Conservation (phyloP, 805 yeast genomes). For the Wickerhamomyces bovis region DNA sequence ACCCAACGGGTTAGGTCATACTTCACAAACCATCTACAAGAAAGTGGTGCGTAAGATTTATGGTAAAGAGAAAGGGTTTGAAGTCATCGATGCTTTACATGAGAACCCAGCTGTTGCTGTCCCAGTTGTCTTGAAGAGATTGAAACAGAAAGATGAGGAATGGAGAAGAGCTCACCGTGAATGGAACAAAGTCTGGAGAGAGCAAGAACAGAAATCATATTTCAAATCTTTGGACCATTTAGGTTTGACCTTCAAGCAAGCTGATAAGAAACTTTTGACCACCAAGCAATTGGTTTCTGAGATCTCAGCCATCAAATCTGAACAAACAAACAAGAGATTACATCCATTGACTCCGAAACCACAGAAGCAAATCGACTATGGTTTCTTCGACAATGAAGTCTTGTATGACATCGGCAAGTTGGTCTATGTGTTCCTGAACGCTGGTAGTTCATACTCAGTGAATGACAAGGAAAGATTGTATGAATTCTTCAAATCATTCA, state of each 20-base stretch:
- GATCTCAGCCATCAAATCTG: slow-evolving; percentile 86
- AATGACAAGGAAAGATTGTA: slow-evolving; percentile 75
- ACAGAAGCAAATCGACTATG: slow-evolving; percentile 62
- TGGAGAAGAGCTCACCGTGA: slow-evolving; percentile 98
- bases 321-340: slow-evolving; percentile 78
- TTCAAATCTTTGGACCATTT: slow-evolving; percentile 91
- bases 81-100: slow-evolving; percentile 92
- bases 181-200: slow-evolving; percentile 99
- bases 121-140: slow-evolving; percentile 84
- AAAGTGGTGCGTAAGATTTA: slow-evolving; percentile 89
- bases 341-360: slow-evolving; percentile 86
- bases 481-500: slow-evolving; percentile 62
- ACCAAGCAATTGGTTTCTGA: slow-evolving; percentile 88
- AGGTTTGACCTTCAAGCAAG: slow-evolving; percentile 93
- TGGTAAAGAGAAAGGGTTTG: slow-evolving; percentile 92
- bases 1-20: slow-evolving; percentile 91
- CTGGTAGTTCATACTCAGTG: slow-evolving; percentile 68
- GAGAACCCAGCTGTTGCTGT: slow-evolving; percentile 94
- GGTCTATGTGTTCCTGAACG: slow-evolving; percentile 58
- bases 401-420: slow-evolving; percentile 69
- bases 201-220: slow-evolving; percentile 91
- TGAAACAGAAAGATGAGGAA: slow-evolving; percentile 97
- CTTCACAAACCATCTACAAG: slow-evolving; percentile 85
- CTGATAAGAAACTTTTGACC: slow-evolving; percentile 88
- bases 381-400: slow-evolving; percentile 59